phyloP scores from a whole-genome alignment of 345 rosid genomes.

The Hibiscus syriacus region DNA sequence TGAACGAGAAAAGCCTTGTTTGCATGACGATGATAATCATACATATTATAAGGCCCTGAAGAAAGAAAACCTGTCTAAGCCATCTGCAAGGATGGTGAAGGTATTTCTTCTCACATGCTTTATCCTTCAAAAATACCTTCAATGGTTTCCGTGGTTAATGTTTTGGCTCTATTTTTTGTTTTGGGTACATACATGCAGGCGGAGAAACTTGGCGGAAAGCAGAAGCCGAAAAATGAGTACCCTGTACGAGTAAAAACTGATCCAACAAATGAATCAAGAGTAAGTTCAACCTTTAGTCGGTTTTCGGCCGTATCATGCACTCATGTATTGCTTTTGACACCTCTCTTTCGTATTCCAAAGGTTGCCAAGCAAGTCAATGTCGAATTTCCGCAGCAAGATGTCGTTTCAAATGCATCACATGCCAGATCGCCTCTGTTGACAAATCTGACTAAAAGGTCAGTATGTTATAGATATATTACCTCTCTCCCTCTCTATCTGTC shows the following conservation, averaged over 20 bases:
- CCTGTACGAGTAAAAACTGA: conserved; percentile 23
- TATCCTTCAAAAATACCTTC: too few species aligned
- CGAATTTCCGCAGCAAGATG: conserved; percentile 33
- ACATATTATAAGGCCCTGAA: conserved; percentile 25
- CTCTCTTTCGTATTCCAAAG: conserved; percentile 29
- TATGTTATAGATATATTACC: conserved; percentile 5
- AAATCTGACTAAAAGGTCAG: conserved; percentile 45
- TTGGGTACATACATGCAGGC: conserved; percentile 25
- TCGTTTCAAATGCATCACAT: conserved; percentile 33
- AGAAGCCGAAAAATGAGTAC: conserved; percentile 25
- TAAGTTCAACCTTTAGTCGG: conserved; percentile 25
- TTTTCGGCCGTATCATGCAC: background rate
- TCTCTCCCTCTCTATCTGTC: background rate
- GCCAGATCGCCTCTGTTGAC: conserved; percentile 22
- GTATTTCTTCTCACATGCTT: conserved; percentile 15
- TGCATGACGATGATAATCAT: conserved; percentile 25
- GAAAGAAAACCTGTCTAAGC: conserved; percentile 31
- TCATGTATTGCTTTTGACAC: conserved; percentile 9
- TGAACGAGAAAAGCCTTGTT: conserved; percentile 25
- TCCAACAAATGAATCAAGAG: conserved; percentile 31
- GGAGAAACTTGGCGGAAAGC: conserved; percentile 31
- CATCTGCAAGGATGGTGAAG: conserved; percentile 33
- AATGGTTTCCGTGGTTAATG: background rate
- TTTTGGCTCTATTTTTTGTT: conserved; percentile 1
- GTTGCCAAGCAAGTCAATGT: conserved; percentile 33